These are phyloP conservation scores for Neurospora sp. DNA, from an alignment of 2,329 filamentous ascomycete species.

Conservation along the genomic window DNA sequence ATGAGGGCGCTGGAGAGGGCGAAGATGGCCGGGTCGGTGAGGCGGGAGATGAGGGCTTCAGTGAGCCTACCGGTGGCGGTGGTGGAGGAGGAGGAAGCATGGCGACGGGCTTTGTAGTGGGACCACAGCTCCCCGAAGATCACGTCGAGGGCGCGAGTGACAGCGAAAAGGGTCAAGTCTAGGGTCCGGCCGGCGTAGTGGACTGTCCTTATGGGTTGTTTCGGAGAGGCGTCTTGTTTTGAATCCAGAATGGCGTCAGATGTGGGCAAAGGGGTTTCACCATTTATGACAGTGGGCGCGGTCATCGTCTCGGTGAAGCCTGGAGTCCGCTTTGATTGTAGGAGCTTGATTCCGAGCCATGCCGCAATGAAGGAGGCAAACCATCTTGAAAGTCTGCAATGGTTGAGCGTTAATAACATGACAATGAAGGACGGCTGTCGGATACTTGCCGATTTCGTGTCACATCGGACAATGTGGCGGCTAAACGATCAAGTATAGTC, in stretches of 20 bases:
- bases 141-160: conserved; percentile 63
- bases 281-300: conserved; percentile 9
- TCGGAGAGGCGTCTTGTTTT: background rate
- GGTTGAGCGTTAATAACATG: conserved; percentile 1
- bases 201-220: conserved; percentile 18
- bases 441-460: conserved; percentile 25
- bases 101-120: conserved; percentile 34
- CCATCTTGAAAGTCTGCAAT: conserved; percentile 43
- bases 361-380: conserved; percentile 48
- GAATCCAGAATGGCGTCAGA: background rate
- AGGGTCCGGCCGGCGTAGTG: conserved; percentile 60
- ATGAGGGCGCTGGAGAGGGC: conserved; percentile 62
- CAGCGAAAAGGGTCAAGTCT: conserved; percentile 72
- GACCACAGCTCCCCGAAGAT: conserved; percentile 58
- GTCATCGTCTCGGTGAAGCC: conserved; percentile 31
- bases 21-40: conserved; percentile 63
- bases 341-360: conserved; percentile 45
- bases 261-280: conserved; percentile 1
- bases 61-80: conserved; percentile 16
- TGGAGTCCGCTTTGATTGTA: conserved; percentile 45
- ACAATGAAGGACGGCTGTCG: background rate
- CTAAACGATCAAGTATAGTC: conserved; percentile 18
- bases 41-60: conserved; percentile 30
- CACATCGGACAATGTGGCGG: conserved; percentile 17
- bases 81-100: conserved; percentile 35